These are phyloP conservation scores for Clavaria fumosa DNA, from an alignment of 768 basidiomycete genomes.

Conservation along the genomic window DNA sequence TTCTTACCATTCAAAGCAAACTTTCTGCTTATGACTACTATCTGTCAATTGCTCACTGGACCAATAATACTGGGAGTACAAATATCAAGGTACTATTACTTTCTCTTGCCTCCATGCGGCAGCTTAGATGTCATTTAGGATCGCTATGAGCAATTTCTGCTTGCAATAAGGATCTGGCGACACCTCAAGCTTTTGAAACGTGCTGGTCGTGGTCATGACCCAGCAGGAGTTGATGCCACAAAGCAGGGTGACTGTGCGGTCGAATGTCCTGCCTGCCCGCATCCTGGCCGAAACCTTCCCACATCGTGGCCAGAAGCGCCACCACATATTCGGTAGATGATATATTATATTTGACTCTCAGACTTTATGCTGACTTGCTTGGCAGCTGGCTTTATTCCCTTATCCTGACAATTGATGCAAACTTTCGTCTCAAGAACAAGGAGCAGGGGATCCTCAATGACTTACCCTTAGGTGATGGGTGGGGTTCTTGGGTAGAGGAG, in stretches of 20 bases:
- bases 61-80: constrained; percentile 5
- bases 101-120: no score
- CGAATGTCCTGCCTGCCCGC: constrained; percentile 16
- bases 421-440: constrained; percentile 18
- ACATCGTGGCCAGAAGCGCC: constrained; percentile 8
- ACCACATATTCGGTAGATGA: not conserved
- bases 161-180: constrained; percentile 8
- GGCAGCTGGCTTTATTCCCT: constrained; percentile 16
- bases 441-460: constrained; percentile 13
- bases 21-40: constrained; percentile 7
- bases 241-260: constrained; percentile 11
- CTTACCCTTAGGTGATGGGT: constrained; percentile 10
- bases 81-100: not conserved
- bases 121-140: not conserved
- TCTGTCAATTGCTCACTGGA: constrained; percentile 1
- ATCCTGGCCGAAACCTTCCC: constrained; percentile 12
- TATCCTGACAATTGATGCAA: constrained; percentile 19
- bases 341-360: not conserved
- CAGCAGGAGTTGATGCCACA: constrained; percentile 4
- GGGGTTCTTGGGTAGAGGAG: constrained; percentile 12
- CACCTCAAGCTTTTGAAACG: constrained; percentile 15
- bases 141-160: constrained; percentile 7
- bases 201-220: constrained; percentile 12
- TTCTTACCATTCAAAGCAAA: constrained; percentile 8
- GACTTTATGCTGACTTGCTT: not conserved